A percentile compares a stretch with the other conserved stretches of the same genome.
Evolutionary conservation across 768 basidiomycete genomes (phyloP).

Genomic region (Naganishia onofrii): DNA sequence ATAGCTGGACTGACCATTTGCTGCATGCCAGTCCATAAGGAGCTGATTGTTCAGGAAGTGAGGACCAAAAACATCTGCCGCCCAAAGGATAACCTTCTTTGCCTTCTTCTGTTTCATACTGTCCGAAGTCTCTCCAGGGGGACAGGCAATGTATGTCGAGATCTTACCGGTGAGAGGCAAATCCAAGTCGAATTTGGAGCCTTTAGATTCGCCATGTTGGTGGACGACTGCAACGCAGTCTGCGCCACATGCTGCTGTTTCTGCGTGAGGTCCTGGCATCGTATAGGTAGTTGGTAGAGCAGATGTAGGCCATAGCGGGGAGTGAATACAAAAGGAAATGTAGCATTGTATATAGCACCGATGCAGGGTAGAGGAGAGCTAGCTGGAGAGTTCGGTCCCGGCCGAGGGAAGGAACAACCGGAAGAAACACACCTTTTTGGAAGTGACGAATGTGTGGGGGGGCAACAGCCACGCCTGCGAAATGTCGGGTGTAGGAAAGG

Average conservation of each 20-base stretch:
- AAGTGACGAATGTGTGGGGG: too few relatives aligned
- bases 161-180: conserved; percentile 23
- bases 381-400: too few relatives aligned
- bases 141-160: conserved; percentile 28
- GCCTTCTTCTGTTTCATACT: conserved; percentile 39
- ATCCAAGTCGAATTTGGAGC: conserved; percentile 16
- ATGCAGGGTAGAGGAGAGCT: too few relatives aligned
- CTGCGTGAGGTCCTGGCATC: conserved; percentile 20
- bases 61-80: conserved; percentile 63
- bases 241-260: conserved; percentile 23
- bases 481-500: too few relatives aligned
- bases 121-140: conserved; percentile 20
- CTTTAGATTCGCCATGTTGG: conserved; percentile 27
- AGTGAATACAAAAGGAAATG: too few relatives aligned
- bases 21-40: conserved; percentile 65
- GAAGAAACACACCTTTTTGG: too few relatives aligned
- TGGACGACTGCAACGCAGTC: conserved; percentile 30
- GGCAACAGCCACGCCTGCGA: too few relatives aligned
- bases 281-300: too few relatives aligned
- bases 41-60: conserved; percentile 63
- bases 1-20: conserved; percentile 55
- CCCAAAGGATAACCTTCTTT: conserved; percentile 60
- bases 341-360: too few relatives aligned
- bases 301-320: too few relatives aligned
- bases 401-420: too few relatives aligned